Evolutionary conservation across 2,329 filamentous ascomycete genomes (phyloP), one percentile per base, ranked within the genome.

Genomic region (Endoconidiophora polonica): DNA sequence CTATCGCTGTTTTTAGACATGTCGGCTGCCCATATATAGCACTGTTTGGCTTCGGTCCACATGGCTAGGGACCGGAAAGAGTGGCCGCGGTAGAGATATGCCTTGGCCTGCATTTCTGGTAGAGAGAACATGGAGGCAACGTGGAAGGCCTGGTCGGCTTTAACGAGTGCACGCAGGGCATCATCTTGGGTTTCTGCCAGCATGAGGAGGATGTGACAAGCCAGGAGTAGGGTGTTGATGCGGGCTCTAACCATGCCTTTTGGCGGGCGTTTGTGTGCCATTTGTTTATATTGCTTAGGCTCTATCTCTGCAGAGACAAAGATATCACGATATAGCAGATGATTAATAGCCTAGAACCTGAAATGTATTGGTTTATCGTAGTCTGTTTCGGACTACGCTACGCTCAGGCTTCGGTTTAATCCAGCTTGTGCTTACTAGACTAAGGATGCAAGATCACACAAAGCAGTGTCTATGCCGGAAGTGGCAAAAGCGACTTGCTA

Each of bases 21-120:
- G 7, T 18, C 55, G 29, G 52, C 55, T 2, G 57, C 56, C 20
- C 52, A 49, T 36, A 57, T 52, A 41, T 59, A 59, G 18, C 54
- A 53, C 37, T 48, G 49, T 20, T 55, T 52, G 2, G 59, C 58
- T 2, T 53, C 51, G 33, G 42, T 43, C 58, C 59, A 60, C 22
- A 47, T 50, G 14, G 54, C 56, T 50, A 58, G 47, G 14, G 47
- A 50, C n/a, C 56, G 50, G 24, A 57, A 55, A 40, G 55, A 56
- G 46, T 60, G 58, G 10, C 58, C 59, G 7, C 57, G 54, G 44
- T 56, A 58, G 3, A 59, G 50, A 20, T 58, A 52, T 2, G 54
- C 56, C 22, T 56, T 55, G 2, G 57, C 56, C 36, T 55, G 53
- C 16, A 57, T 49, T 9, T 57, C 55, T 12, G 50, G 52, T 26